These are phyloP conservation scores for Ceratobasidium sp. DNA, from an alignment of 1,284 basidiomycete genomes.

Conservation along the genomic window DNA sequence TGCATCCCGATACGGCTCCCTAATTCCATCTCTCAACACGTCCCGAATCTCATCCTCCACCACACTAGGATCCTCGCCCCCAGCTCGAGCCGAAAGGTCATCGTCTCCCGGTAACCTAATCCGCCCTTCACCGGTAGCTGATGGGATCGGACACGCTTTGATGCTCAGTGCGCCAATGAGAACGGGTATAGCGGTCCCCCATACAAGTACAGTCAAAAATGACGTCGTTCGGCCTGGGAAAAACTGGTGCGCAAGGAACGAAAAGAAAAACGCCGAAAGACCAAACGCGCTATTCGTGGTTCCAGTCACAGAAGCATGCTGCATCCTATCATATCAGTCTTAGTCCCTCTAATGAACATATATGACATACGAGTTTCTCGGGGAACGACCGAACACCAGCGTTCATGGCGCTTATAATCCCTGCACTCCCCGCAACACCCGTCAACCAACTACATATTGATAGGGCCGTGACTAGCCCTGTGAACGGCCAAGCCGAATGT, in stretches of 20 bases:
- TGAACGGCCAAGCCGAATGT: constrained; percentile 21
- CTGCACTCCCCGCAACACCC: constrained; percentile 46
- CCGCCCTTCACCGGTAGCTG: constrained; percentile 2
- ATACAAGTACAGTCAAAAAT: constrained; percentile 74
- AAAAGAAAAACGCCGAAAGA: constrained; percentile 85
- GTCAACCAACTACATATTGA: constrained; percentile 35
- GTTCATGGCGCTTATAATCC: constrained; percentile 58
- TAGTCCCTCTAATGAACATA: neutral
- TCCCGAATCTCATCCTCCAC: constrained; percentile 8
- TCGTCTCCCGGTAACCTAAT: constrained; percentile 24
- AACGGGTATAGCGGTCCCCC: constrained; percentile 79
- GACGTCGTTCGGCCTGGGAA: constrained; percentile 79
- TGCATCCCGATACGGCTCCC: neutral
- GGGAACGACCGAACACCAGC: constrained; percentile 59
- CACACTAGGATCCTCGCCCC: neutral
- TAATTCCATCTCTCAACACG: neutral
- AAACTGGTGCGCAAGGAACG: constrained; percentile 72
- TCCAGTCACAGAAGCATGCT: constrained; percentile 79
- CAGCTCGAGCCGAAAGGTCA: constrained; percentile 2
- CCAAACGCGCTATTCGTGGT: constrained; percentile 86
- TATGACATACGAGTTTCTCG: constrained; percentile 52
- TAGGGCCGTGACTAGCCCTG: neutral
- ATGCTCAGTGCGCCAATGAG: constrained; percentile 75
- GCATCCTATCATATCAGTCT: neutral
- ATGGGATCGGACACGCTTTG: constrained; percentile 58